These are phyloP conservation scores for Citeromyces hawaiiensis DNA, from an alignment of 1,139 yeast species.

Conservation along the genomic window DNA sequence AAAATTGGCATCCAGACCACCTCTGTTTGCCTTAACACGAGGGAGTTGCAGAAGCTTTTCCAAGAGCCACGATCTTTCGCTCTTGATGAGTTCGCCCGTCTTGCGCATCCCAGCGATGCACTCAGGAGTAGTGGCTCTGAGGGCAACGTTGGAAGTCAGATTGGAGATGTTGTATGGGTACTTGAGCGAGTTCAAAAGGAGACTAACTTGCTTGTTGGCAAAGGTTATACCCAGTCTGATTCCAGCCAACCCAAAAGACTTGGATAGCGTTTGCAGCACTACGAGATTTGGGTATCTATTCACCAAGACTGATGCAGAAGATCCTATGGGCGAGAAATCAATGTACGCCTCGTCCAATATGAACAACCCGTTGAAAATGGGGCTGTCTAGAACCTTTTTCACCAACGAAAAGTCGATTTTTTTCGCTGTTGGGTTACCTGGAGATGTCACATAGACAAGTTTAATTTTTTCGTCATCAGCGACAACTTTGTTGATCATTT, in stretches of 20 bases:
- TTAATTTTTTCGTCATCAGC: constrained; percentile 48
- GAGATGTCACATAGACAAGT: constrained; percentile 79
- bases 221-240: constrained; percentile 78
- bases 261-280: constrained; percentile 84
- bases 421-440: constrained; percentile 94
- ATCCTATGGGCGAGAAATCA: constrained; percentile 60
- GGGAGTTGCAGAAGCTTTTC: constrained; percentile 35
- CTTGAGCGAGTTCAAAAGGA: constrained; percentile 72
- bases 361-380: constrained; percentile 29
- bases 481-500: constrained; percentile 39
- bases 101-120: constrained; percentile 50
- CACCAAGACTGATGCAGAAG: constrained; percentile 72
- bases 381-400: constrained; percentile 32
- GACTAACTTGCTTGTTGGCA: constrained; percentile 45
- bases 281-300: constrained; percentile 73
- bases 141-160: constrained; percentile 63
- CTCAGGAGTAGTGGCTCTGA: constrained; percentile 49
- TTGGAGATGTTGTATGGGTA: constrained; percentile 93
- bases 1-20: constrained; percentile 86
- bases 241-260: constrained; percentile 94
- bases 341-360: constrained; percentile 93
- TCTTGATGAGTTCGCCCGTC: constrained; percentile 33
- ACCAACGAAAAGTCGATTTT: constrained; percentile 36
- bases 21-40: constrained; percentile 63
- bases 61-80: constrained; percentile 42